These are phyloP conservation scores for Acacia melanoxylon DNA, from an alignment of 306 rosid genomes.

Conservation along the genomic window DNA sequence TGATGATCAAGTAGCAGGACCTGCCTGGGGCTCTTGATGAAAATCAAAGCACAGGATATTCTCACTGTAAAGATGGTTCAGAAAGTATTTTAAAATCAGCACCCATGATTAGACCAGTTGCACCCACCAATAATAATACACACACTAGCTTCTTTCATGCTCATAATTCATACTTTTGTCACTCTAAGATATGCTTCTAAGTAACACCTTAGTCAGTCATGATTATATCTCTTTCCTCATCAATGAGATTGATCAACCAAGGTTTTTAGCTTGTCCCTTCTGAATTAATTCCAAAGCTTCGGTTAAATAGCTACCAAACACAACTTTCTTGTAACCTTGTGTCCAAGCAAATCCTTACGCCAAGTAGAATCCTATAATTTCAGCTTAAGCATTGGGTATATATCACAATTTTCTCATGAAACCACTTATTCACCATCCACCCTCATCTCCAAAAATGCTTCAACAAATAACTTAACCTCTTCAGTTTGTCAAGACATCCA, in stretches of 20 bases:
- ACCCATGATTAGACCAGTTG: neutral
- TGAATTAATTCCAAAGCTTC: neutral
- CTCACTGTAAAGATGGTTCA: neutral
- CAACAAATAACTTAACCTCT: neutral
- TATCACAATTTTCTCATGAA: neutral
- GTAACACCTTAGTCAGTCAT: neutral
- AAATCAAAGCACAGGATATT: neutral
- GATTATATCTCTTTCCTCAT: neutral
- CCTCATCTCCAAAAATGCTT: neutral
- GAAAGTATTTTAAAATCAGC: neutral
- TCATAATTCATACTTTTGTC: neutral
- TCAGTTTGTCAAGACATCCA: neutral
- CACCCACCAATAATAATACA: neutral
- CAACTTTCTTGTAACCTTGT: neutral
- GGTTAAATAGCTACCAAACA: neutral
- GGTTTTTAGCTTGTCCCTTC: neutral
- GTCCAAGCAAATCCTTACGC: neutral
- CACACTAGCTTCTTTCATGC: neutral
- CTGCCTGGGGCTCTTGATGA: neutral
- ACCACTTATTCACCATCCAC: neutral
- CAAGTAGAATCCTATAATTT: neutral
- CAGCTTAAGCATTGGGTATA: neutral
- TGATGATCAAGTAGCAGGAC: neutral
- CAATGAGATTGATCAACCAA: neutral
- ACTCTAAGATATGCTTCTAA: neutral